Conservation (phyloP, 2,329 filamentous ascomycete species). For the Aurifilum marmelostoma region DNA sequence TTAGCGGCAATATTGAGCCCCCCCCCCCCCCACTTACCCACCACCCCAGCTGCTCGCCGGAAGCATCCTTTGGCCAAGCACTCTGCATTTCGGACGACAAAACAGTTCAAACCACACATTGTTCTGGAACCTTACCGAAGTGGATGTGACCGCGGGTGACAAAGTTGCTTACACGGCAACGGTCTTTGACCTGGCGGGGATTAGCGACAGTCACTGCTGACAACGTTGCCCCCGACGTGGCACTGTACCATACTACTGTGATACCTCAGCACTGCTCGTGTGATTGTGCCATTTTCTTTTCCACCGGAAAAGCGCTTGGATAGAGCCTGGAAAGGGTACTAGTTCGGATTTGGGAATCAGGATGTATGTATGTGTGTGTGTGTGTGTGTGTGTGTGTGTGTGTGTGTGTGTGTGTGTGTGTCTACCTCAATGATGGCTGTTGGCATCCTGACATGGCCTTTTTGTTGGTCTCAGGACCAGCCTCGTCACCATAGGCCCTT, state of each 20-base stretch:
- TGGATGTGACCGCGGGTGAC: conserved; percentile 1
- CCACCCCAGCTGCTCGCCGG: background rate
- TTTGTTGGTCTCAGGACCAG: background rate
- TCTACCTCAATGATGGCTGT: background rate
- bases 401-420: background rate
- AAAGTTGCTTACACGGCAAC: background rate
- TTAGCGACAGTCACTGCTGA: conserved; percentile 3
- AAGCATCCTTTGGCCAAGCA: conserved; percentile 7
- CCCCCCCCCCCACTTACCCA: background rate
- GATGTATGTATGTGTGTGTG: background rate
- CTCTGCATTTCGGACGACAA: background rate
- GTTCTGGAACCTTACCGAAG: conserved; percentile 12
- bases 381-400: background rate
- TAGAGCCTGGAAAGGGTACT: background rate
- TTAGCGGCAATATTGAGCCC: background rate
- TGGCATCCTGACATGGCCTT: too few relatives aligned
- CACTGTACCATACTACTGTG: background rate
- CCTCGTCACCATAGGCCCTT: conserved; percentile 1
- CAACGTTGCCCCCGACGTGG: background rate
- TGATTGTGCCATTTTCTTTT: conserved; percentile 4
- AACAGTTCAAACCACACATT: background rate
- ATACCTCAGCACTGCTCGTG: background rate
- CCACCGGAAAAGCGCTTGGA: background rate
- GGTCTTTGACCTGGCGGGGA: background rate
- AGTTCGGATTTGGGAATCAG: background rate